Base-by-base conservation (phyloP, 2,329 filamentous ascomycete genomes). In the Fusarium sp. region DNA sequence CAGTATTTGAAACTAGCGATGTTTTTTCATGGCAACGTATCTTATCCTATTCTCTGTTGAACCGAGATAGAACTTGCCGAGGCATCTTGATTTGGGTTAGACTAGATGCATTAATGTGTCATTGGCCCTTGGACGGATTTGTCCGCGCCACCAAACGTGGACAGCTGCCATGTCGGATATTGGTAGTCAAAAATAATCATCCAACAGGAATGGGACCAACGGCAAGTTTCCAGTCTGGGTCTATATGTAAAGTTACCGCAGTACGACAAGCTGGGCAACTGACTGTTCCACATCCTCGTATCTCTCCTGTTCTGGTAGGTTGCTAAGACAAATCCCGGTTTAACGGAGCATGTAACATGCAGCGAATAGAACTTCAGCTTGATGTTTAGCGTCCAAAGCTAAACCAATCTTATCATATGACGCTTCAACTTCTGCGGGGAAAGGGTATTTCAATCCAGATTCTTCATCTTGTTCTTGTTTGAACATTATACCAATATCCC, bases 341-440 rank as follows among this genome's bases (percentile, higher is more conserved):
- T 3, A 33, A 10, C 31, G 20, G 47, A 36, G 12, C 12, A n/a
- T 38, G 13, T 12, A 41, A 13, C 13, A 10, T 30, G 16, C 12
- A 50, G 33, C 47, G 18, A 30, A 50, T 28, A 7, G n/a, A 38
- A 16, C 9, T 6, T 8, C 16, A 20, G n/a, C 6, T 4, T 38
- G 34, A 4, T 10, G 26, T 18, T 30, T 51, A n/a, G 33, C 16
- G 36, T 46, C 46, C 20, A 10, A 8, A 60, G 37, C 65, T 69
- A 69, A 53, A n/a, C 65, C 60, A 46, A 52, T 56, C 38, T 57
- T 28, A 44, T 55, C 47, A 12, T n/a, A 6, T 23, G 26, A 26
- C 31, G 8, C 20, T 61, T 51, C 6, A 46, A 51, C 57, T 67
- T 57, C 66, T 69, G 65, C 65, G 65, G 65, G 65, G 65, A 66